phyloP scores from a whole-genome alignment of 169 alveolate species.

The Plasmodium yoelii region DNA sequence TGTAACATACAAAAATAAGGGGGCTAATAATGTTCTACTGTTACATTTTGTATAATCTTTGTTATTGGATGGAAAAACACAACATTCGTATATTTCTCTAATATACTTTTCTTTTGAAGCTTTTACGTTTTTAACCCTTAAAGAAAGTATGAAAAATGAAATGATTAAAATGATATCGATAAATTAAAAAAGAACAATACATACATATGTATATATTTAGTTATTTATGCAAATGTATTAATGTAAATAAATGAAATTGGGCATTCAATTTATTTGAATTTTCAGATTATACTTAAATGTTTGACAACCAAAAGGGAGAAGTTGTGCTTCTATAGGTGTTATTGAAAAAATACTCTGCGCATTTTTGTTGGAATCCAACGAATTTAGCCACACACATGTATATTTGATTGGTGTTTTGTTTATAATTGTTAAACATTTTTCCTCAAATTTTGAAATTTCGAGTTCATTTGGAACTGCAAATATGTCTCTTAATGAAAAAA shows the following conservation, averaged over 20 bases:
- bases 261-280: background rate
- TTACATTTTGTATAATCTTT: constrained; percentile 70
- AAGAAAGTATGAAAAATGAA: background rate
- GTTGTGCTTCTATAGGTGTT: constrained; percentile 57
- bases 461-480: constrained; percentile 55
- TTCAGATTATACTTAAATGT: constrained; percentile 28
- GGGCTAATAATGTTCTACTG: constrained; percentile 70
- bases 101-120: constrained; percentile 30
- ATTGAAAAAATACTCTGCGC: constrained; percentile 18
- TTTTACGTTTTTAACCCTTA: constrained; percentile 68
- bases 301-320: constrained; percentile 49
- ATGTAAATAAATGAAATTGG: background rate
- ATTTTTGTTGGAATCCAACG: constrained; percentile 15
- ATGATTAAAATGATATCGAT: background rate
- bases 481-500: constrained; percentile 41
- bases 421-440: constrained; percentile 51
- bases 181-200: background rate
- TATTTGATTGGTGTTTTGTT: constrained; percentile 70
- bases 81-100: constrained; percentile 59
- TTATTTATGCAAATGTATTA: background rate
- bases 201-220: constrained; percentile 12
- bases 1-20: constrained; percentile 58
- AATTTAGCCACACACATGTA: constrained; percentile 69
- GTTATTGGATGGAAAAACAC: constrained; percentile 71
- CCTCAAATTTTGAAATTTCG: constrained; percentile 59